Evolutionary conservation across 1,139 yeast genomes (phyloP), one percentile per base, ranked within the genome.

Genomic region (Suhomyces bribrorum): DNA sequence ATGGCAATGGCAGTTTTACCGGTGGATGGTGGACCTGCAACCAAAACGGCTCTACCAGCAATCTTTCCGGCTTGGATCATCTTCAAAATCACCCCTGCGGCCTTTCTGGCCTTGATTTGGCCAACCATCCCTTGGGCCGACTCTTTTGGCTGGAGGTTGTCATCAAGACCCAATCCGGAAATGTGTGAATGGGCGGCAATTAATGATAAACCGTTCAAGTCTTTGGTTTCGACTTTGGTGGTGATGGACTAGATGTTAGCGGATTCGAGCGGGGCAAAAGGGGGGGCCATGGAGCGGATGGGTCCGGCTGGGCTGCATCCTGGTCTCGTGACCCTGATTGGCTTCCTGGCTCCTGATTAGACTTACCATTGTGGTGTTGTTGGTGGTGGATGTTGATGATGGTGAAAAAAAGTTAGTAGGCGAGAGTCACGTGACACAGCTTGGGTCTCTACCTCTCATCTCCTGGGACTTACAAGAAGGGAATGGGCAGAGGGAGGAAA

Each of bases 1-100:
- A 90, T 89, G 20, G 99, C 99, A 56, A 94, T 83, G 36, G 99
- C 99, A 8, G 99, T 94, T 62, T 94, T 94, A 62, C 99, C 99
- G 2, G 98, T 94, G 1, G 96, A 86, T 24, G 98, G 98, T 7
- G 98, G 98, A 6, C 99, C 99, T 0, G 98, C 97, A 46, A 94
- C 77, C 50, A 94, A 69, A 23, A 90, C 94, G 1, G 97, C 97
- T 50, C 97, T 79, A 14, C 99, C 99, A 5, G 98, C 97, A 58
- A 94, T 92, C 50, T 86, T 80, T 25, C 97, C 96, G 32, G 85
- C 88, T 59, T 87, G 87, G 43, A 92, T 86, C 95, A 94, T 87
- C 67, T 86, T 89, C 53, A 89, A 72, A 36, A 92, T 84, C 23
- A 94, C 83, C 35, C 97, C 99, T 7, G 96, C 96, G 3, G 98